Base-by-base conservation (phyloP, 495 filamentous ascomycete genomes). In the Letharia columbiana region DNA sequence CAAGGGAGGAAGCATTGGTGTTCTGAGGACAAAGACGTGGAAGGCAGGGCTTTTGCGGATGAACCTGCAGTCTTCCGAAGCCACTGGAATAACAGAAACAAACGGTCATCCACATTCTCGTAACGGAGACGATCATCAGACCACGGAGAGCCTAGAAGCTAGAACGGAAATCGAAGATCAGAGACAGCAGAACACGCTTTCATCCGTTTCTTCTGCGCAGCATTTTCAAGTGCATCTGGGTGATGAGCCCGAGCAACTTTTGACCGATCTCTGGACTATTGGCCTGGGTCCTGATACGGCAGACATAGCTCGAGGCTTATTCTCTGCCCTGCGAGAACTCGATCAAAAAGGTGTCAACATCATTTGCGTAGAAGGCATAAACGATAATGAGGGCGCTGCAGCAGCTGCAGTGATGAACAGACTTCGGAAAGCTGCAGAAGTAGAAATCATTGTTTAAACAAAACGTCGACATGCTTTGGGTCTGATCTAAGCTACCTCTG, bases 331-430 rank as follows among this genome's bases (percentile, higher is more conserved):
- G 61, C 81, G 94, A 52, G 90, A 90, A 67, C 83, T 99, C 64
- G 94, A 98, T 75, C 81, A 85, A 68, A 77, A 84, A 60, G 82
- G 85, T 45, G 91, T 91, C 12, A 87, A 93, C 75, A 81, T 90
- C 11, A 98, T 99, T 66, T 89, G 91, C 70, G 91, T 98, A 7
- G 94, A 99, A 74, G 92, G 93, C 13, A 89, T 96, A 52, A 78
- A 84, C 45, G 92, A 94, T 70, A 59, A 68, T 8, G 84, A 89
- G 50, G 87, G 87, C 47, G 88, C 91, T 71, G 85, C 92, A 64
- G 91, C 91, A n/a, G 89, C 91, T 23, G 95, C 94, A 12, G 86
- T 98, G 56, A 98, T 98, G 95, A 98, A 98, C 72, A 81, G 93
- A 69, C 77, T 98, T 11, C 79, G 94, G 59, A 98, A 98, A 78